phyloP scores from a whole-genome alignment of 805 yeast species.

The Spathaspora arborariae region DNA sequence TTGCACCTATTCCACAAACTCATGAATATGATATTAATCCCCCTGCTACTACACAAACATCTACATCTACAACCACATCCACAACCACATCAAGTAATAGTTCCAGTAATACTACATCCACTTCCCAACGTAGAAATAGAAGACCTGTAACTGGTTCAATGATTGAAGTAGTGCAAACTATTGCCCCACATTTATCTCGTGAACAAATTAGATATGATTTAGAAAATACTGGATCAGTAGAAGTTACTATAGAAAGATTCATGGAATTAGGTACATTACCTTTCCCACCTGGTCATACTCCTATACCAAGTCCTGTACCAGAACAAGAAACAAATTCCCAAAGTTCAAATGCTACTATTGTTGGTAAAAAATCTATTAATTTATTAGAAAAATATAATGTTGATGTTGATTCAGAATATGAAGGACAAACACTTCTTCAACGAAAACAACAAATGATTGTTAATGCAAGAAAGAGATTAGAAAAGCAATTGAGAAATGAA shows the following conservation, averaged over 20 bases:
- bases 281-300: slow-evolving; percentile 40
- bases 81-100: slow-evolving; percentile 2
- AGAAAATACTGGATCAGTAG: slow-evolving; percentile 74
- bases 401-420: slow-evolving; percentile 18
- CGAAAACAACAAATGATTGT: slow-evolving; percentile 40
- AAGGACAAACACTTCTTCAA: slow-evolving; percentile 16
- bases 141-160: slow-evolving; percentile 61
- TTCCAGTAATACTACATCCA: background rate
- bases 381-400: slow-evolving; percentile 43
- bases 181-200: slow-evolving; percentile 69
- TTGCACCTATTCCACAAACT: slow-evolving; percentile 52
- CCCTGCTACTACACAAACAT: slow-evolving; percentile 3
- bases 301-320: slow-evolving; percentile 15
- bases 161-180: slow-evolving; percentile 80
- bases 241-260: slow-evolving; percentile 70
- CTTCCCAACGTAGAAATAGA: slow-evolving; percentile 14
- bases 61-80: slow-evolving; percentile 3
- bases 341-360: background rate
- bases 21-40: slow-evolving; percentile 7
- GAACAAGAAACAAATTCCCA: slow-evolving; percentile 4
- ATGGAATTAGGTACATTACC: slow-evolving; percentile 62
- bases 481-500: slow-evolving; percentile 29
- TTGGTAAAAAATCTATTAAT: slow-evolving; percentile 8
- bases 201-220: slow-evolving; percentile 75
- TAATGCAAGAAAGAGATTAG: slow-evolving; percentile 47